Conservation (phyloP, 2,329 filamentous ascomycete genomes). For the Colletotrichum melonis region DNA sequence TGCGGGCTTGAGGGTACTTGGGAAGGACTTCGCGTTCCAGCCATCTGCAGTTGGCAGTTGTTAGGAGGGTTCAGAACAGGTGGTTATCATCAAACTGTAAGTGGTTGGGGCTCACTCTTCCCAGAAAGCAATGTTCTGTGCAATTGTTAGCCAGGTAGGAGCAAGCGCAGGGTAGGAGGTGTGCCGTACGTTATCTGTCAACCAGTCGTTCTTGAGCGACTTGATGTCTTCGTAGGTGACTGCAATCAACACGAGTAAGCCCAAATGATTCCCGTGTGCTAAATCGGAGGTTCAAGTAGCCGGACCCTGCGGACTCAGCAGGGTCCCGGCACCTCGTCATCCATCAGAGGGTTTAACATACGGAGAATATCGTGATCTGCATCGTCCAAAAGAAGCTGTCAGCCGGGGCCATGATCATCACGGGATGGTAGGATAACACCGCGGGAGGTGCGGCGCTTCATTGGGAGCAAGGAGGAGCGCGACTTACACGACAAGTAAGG, state of each 20-base stretch:
- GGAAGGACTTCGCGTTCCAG: conserved; percentile 89
- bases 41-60: conserved; percentile 61
- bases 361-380: conserved; percentile 46
- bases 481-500: conserved; percentile 60
- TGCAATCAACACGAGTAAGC: conserved; percentile 46
- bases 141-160: conserved; percentile 40
- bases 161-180: neutral
- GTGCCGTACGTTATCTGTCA: conserved; percentile 88
- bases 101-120: conserved; percentile 75
- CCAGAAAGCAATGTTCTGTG: conserved; percentile 94
- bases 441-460: neutral
- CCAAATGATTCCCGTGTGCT: neutral
- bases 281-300: neutral
- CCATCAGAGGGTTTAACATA: conserved; percentile 31
- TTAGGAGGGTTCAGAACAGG: conserved; percentile 14
- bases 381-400: conserved; percentile 4
- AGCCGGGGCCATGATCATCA: neutral
- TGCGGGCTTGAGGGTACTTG: conserved; percentile 84
- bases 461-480: conserved; percentile 22
- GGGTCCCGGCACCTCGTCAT: neutral
- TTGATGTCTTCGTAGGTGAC: conserved; percentile 92
- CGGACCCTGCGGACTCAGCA: neutral
- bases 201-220: conserved; percentile 90
- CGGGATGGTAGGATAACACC: neutral
- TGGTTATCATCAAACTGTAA: too few species aligned